Conservation (phyloP, 1,139 yeast genomes). For the Meyerozyma smithsonii region DNA sequence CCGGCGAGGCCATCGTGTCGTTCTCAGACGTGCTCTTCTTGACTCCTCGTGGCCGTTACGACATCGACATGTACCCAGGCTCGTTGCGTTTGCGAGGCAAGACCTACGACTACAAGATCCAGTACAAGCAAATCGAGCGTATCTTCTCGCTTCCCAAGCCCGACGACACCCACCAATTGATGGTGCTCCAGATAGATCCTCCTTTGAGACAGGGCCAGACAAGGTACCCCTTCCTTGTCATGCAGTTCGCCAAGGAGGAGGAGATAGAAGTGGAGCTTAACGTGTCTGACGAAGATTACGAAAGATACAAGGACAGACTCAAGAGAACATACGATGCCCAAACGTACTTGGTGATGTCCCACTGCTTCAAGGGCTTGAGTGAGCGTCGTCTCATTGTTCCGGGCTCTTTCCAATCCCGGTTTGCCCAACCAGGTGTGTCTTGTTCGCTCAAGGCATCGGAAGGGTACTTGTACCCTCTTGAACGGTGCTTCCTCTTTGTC, state of each 20-base stretch:
- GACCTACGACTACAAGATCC: constrained; percentile 95
- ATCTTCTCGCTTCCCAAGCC: constrained; percentile 90
- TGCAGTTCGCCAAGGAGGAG: constrained; percentile 87
- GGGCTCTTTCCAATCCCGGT: constrained; percentile 73
- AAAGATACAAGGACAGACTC: constrained; percentile 73
- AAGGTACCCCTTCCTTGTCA: constrained; percentile 83
- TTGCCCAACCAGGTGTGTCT: constrained; percentile 76
- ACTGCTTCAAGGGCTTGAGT: constrained; percentile 85
- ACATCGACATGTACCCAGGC: constrained; percentile 86
- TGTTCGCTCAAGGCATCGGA: constrained; percentile 95
- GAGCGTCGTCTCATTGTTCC: constrained; percentile 84
- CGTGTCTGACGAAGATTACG: constrained; percentile 76
- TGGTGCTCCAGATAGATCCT: constrained; percentile 90
- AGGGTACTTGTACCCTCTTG: constrained; percentile 87
- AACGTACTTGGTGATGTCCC: constrained; percentile 84
- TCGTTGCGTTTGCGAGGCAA: constrained; percentile 93
- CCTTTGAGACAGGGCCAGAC: constrained; percentile 92
- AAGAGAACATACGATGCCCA: constrained; percentile 75
- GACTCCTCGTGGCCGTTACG: constrained; percentile 98
- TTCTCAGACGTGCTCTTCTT: constrained; percentile 87
- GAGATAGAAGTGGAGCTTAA: constrained; percentile 89
- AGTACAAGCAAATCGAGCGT: constrained; percentile 84
- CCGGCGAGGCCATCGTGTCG: constrained; percentile 96
- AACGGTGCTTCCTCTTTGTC: constrained; percentile 83
- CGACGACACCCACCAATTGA: constrained; percentile 84